Evolutionary conservation across 2,329 filamentous ascomycete genomes (phyloP), one percentile per base, ranked within the genome.

Genomic region (Magnaporthiopsis incrustans): DNA sequence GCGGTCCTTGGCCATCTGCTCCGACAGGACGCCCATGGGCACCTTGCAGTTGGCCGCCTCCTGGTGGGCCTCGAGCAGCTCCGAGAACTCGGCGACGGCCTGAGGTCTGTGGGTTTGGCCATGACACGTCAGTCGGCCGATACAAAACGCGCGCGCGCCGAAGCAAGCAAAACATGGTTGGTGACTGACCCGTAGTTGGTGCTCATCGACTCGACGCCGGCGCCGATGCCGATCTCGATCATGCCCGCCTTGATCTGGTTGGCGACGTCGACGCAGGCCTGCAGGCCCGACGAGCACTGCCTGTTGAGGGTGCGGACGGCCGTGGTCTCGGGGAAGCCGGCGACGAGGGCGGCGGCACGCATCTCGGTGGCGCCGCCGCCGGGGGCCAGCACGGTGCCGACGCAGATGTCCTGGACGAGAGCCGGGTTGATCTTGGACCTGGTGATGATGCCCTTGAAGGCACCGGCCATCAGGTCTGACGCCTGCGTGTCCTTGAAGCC

Each of bases 361-460:
- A 97, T 97, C 80, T 98, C 95, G 60, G 95, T 98, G 27, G 95
- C 95, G 69, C 94, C 95, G 70, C 92, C 95, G 67, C 95, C 95
- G 44, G 94, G 94, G 25, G 94, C 87, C 61, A 99, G 87, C 35
- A 99, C 95, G 64, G 89, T 89, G 69, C 95, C 95, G 65, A 98
- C 93, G 63, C 89, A 89, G 69, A 99, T 89, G 74, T 99, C 95
- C 77, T 98, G 91, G 61, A 99, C 92, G 50, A 95, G 83, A 53
- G 80, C 81, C 27, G 95, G 93, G 78, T 97, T 90, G 77, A 98
- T 96, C 69, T 88, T 87, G 69, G 93, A 97, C 71, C 92, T 90
- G 65, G 90, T 82, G 73, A 98, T 83, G 68, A 98, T 81, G 66
- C 87, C 88, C 78, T 88, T 89, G 78, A 98, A 88, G 60, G 92